phyloP scores from a whole-genome alignment of 2,329 filamentous ascomycete genomes.

The Phoma herbarum region DNA sequence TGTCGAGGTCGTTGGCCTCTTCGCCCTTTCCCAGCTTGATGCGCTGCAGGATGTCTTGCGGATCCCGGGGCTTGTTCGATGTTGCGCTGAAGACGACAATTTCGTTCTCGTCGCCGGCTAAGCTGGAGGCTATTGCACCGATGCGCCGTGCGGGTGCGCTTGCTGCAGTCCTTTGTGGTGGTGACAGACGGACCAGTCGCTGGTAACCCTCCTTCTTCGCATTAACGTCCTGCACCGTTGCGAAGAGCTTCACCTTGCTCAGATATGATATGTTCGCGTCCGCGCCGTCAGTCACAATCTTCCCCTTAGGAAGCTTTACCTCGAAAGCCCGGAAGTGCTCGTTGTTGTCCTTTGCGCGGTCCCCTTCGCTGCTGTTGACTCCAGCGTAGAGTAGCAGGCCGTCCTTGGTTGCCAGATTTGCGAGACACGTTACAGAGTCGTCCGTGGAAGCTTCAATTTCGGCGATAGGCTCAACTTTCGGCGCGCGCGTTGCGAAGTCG shows the following conservation, averaged over 20 bases:
- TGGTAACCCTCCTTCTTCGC: conserved; percentile 68
- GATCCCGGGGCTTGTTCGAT: conserved; percentile 57
- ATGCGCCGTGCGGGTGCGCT: conserved; percentile 66
- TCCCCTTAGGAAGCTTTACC: conserved; percentile 64
- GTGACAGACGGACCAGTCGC: conserved; percentile 65
- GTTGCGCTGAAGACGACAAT: conserved; percentile 80
- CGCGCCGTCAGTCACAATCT: conserved; percentile 44
- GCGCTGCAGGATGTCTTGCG: conserved; percentile 61
- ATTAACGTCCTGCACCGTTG: conserved; percentile 44
- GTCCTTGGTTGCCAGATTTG: conserved; percentile 69
- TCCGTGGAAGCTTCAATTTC: conserved; percentile 86
- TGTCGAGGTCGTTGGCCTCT: conserved; percentile 75
- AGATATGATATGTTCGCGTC: conserved; percentile 55
- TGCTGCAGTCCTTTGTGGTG: conserved; percentile 58
- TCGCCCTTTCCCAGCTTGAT: conserved; percentile 60
- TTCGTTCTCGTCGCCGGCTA: conserved; percentile 75
- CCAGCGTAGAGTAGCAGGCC: conserved; percentile 65
- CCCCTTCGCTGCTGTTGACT: conserved; percentile 80
- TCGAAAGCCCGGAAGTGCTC: conserved; percentile 82
- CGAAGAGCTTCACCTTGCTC: conserved; percentile 63
- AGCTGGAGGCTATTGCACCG: conserved; percentile 79
- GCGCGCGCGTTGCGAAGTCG: conserved; percentile 72
- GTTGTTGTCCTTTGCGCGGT: conserved; percentile 79
- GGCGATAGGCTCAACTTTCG: conserved; percentile 66
- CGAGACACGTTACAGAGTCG: conserved; percentile 87